Percentiles rank a stretch among this genome's conserved stretches.
phyloP scores from a whole-genome alignment of 768 basidiomycete species.

The Calocera viscosa region DNA sequence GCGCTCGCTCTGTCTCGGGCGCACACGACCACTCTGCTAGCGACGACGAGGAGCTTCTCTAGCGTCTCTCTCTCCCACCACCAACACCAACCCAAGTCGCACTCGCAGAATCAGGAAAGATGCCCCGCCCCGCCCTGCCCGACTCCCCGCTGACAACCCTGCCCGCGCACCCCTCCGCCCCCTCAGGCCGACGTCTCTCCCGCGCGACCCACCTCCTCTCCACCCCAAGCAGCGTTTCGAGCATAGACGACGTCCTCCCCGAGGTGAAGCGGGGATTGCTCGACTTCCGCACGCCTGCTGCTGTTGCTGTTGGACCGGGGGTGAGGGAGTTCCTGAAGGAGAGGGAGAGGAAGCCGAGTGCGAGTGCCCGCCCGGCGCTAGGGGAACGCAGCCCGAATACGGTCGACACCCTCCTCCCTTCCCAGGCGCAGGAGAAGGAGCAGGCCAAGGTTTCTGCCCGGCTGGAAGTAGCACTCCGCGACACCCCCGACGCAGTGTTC shows the following conservation, averaged over 20 bases:
- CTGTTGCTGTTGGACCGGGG: not conserved
- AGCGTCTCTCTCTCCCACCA: too few species aligned
- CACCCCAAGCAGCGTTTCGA: not conserved
- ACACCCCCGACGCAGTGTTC: not conserved
- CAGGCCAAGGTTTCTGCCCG: too few species aligned
- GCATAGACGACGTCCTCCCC: slow-evolving; percentile 1
- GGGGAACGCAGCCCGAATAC: not conserved
- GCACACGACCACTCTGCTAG: too few species aligned
- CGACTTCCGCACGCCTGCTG: not conserved
- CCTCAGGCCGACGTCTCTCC: not conserved
- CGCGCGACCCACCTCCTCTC: not conserved
- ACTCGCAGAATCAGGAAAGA: too few species aligned
- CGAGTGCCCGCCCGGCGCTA: too few species aligned
- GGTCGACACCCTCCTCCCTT: not conserved
- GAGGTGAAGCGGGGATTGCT: not conserved
- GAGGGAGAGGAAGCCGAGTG: too few species aligned
- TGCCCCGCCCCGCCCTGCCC: not conserved
- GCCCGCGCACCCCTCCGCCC: not conserved
- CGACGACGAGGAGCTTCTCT: too few species aligned
- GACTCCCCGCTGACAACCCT: not conserved
- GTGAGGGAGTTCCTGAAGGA: too few species aligned
- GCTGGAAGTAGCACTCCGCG: not conserved
- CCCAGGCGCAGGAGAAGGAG: not conserved
- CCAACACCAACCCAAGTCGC: too few species aligned
- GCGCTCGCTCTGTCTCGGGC: too few species aligned